Percentiles rank a stretch among this genome's conserved stretches.
These are phyloP conservation scores for Cryptosporidium meleagridis DNA, from an alignment of 169 alveolate species.

Conservation along the genomic window DNA sequence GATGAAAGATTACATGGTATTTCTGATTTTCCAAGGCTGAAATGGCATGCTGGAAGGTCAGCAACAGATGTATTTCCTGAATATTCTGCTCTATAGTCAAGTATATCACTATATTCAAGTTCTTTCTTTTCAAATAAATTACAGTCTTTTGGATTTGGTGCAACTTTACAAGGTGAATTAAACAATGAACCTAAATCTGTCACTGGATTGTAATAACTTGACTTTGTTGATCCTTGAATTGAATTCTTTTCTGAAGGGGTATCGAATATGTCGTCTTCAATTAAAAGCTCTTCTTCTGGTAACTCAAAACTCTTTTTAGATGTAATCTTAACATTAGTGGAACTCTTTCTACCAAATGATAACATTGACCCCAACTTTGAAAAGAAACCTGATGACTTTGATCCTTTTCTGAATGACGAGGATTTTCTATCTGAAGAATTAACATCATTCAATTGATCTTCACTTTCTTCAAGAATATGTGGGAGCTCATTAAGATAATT, in stretches of 20 bases:
- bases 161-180: neutral
- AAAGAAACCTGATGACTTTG: conserved; percentile 19
- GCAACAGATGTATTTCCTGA: conserved; percentile 10
- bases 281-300: neutral
- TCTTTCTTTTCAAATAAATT: conserved; percentile 38
- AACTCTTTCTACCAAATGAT: conserved; percentile 25
- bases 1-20: neutral
- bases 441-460: neutral
- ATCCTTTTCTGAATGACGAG: neutral
- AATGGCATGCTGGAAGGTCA: conserved; percentile 14
- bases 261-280: conserved; percentile 25
- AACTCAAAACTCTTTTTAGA: neutral
- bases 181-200: neutral
- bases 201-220: conserved; percentile 24
- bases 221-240: conserved; percentile 13
- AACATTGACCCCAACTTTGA: conserved; percentile 23
- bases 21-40: neutral
- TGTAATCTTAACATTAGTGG: neutral
- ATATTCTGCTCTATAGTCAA: conserved; percentile 62
- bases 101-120: conserved; percentile 45
- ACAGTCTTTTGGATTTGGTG: neutral
- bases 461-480: neutral
- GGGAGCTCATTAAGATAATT: neutral
- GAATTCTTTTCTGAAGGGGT: conserved; percentile 24
- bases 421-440: neutral